These are phyloP conservation scores for Apiospora phragmitis DNA, from an alignment of 2,329 filamentous ascomycete species.

Conservation along the genomic window DNA sequence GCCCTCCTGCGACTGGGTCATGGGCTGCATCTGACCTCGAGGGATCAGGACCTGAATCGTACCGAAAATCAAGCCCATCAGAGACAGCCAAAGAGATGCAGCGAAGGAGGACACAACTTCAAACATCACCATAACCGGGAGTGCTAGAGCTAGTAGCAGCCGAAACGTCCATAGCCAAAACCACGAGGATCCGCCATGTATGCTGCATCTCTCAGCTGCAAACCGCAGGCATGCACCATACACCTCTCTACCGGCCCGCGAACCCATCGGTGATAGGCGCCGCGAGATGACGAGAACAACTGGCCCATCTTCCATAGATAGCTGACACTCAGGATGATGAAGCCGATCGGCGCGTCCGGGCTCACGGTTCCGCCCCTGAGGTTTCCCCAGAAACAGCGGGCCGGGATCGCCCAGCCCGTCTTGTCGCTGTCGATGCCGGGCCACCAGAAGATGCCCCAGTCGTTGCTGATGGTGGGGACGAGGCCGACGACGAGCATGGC, in stretches of 20 bases:
- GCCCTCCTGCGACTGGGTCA: slow-evolving; percentile 5
- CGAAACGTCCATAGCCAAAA: slow-evolving; percentile 11
- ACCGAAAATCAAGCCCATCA: slow-evolving; percentile 11
- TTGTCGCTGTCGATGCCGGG: not conserved
- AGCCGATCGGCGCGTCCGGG: slow-evolving; percentile 10
- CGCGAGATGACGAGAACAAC: not conserved
- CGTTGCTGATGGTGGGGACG: slow-evolving; percentile 8
- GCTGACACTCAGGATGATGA: slow-evolving; percentile 8
- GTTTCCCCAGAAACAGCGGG: slow-evolving; percentile 12
- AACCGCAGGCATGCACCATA: not conserved
- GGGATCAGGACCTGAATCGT: slow-evolving; percentile 12
- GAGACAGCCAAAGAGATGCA: slow-evolving; percentile 12
- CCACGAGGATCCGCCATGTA: not conserved
- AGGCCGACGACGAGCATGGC: slow-evolving; percentile 13
- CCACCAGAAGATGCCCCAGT: slow-evolving; percentile 14
- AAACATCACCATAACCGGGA: slow-evolving; percentile 7
- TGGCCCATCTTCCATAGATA: slow-evolving; percentile 13
- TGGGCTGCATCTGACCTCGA: slow-evolving; percentile 9
- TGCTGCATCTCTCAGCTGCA: not conserved
- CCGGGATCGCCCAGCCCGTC: slow-evolving; percentile 13
- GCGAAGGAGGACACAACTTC: slow-evolving; percentile 12
- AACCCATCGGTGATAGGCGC: not conserved
- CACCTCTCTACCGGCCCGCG: not conserved
- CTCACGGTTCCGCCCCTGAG: slow-evolving; percentile 6
- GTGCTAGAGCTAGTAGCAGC: not conserved